Evolutionary conservation across 2,329 filamentous ascomycete species (phyloP).

Genomic region (Aspergillus alliaceus): DNA sequence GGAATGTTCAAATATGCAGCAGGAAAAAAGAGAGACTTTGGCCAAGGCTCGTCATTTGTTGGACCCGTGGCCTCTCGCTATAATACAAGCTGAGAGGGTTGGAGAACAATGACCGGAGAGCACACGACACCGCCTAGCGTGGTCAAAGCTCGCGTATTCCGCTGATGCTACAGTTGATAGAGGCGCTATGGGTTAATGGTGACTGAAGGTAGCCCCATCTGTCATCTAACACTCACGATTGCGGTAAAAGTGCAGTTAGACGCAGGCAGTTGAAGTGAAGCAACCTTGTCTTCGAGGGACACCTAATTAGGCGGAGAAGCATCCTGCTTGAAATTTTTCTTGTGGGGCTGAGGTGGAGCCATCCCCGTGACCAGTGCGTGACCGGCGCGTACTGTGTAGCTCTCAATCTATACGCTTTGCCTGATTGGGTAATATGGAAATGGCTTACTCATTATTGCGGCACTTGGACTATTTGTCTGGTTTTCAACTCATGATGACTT

Average conservation of each 20-base stretch:
- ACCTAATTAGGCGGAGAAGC: background rate
- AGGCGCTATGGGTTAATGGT: slow-evolving; percentile 1
- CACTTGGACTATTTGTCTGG: no score
- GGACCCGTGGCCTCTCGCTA: slow-evolving; percentile 9
- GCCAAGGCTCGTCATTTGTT: slow-evolving; percentile 23
- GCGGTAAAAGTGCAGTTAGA: slow-evolving; percentile 1
- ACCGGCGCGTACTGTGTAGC: background rate
- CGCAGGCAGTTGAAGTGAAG: slow-evolving; percentile 4
- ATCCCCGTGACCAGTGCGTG: slow-evolving; percentile 1
- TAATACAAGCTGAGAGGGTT: background rate
- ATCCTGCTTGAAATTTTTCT: slow-evolving; percentile 4
- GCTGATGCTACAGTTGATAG: slow-evolving; percentile 17
- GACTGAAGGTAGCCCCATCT: slow-evolving; percentile 11
- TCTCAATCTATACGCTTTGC: background rate
- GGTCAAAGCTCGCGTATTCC: slow-evolving; percentile 11
- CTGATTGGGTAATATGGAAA: background rate
- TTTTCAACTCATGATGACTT: no score
- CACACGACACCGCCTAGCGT: slow-evolving; percentile 18
- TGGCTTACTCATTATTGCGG: background rate
- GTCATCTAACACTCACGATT: slow-evolving; percentile 16
- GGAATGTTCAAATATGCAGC: slow-evolving; percentile 8
- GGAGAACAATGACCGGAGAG: slow-evolving; percentile 6
- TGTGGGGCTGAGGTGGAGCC: background rate
- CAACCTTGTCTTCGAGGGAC: background rate
- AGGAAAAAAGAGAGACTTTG: slow-evolving; percentile 6